Conservation (phyloP, 345 rosid genomes). For the Dipteronia sinensis region DNA sequence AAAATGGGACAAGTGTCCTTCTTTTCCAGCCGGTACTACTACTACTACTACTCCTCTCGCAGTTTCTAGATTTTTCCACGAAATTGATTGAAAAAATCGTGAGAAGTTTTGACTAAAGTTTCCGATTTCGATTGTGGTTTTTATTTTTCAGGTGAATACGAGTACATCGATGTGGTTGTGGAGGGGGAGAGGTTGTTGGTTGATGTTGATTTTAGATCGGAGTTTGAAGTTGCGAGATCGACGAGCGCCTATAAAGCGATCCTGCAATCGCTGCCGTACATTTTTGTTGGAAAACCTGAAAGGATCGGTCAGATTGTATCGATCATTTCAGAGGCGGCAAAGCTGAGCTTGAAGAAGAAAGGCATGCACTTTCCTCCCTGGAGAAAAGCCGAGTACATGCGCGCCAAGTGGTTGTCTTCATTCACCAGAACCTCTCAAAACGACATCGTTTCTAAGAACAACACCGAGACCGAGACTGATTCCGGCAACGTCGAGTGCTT, state of each 20-base stretch:
- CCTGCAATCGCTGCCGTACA: slow-evolving; percentile 73
- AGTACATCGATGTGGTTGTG: slow-evolving; percentile 81
- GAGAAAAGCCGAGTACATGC: slow-evolving; percentile 87
- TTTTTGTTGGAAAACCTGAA: slow-evolving; percentile 86
- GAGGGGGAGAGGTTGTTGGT: slow-evolving; percentile 68
- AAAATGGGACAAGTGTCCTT: slow-evolving; percentile 78
- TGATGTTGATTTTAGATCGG: slow-evolving; percentile 91
- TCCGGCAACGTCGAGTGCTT: neutral
- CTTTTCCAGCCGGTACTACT: slow-evolving; percentile 78
- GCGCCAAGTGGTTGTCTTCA: slow-evolving; percentile 87
- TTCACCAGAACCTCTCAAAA: slow-evolving; percentile 39
- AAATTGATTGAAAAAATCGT: neutral
- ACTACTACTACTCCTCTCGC: slow-evolving; percentile 1
- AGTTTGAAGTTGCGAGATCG: slow-evolving; percentile 90
- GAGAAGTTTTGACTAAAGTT: neutral
- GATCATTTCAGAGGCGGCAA: slow-evolving; percentile 85
- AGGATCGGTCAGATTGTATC: slow-evolving; percentile 77
- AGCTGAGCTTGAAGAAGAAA: slow-evolving; percentile 86
- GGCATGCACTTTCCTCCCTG: slow-evolving; percentile 94
- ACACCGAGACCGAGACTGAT: slow-evolving; percentile 20
- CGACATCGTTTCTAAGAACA: slow-evolving; percentile 12
- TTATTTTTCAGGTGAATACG: slow-evolving; percentile 68
- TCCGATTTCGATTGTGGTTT: neutral
- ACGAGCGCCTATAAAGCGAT: slow-evolving; percentile 71
- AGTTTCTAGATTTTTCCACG: slow-evolving; percentile 3